Conservation (phyloP, 768 basidiomycete species). For the Leccinum broughii region DNA sequence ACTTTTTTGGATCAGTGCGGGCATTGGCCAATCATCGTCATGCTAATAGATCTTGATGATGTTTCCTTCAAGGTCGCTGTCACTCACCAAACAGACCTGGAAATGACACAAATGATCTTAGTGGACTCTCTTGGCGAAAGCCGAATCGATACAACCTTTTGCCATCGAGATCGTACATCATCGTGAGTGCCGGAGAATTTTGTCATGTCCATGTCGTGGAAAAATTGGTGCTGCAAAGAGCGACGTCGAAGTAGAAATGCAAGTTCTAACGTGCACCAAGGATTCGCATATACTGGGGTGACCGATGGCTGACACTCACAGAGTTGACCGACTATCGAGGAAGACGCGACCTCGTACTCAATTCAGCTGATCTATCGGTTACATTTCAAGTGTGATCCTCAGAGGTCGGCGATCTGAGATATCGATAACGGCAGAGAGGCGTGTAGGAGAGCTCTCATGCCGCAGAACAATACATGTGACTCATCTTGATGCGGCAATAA, state of each 20-base stretch:
- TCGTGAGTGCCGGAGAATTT: not conserved
- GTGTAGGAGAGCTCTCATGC: not conserved
- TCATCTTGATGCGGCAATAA: not conserved
- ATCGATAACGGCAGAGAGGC: not conserved
- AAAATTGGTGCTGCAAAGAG: not conserved
- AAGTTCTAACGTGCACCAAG: not conserved
- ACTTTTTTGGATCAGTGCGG: constrained; percentile 45
- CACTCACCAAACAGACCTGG: too few species aligned
- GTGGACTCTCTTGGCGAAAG: not conserved
- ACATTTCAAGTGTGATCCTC: too few species aligned
- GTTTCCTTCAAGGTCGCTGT: not conserved
- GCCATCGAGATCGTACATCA: not conserved
- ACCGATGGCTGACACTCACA: not conserved
- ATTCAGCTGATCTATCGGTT: not conserved
- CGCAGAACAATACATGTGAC: not conserved
- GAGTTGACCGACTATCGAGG: not conserved
- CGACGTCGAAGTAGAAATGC: too few species aligned
- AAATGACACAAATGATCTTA: too few species aligned
- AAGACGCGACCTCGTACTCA: not conserved
- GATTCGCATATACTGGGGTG: not conserved
- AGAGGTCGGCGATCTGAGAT: not conserved
- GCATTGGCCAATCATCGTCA: not conserved
- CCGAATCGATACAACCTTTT: not conserved
- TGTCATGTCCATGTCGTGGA: not conserved
- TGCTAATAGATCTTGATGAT: not conserved